phyloP scores from a whole-genome alignment of 345 rosid genomes.

The Mallotus nudiflorus region DNA sequence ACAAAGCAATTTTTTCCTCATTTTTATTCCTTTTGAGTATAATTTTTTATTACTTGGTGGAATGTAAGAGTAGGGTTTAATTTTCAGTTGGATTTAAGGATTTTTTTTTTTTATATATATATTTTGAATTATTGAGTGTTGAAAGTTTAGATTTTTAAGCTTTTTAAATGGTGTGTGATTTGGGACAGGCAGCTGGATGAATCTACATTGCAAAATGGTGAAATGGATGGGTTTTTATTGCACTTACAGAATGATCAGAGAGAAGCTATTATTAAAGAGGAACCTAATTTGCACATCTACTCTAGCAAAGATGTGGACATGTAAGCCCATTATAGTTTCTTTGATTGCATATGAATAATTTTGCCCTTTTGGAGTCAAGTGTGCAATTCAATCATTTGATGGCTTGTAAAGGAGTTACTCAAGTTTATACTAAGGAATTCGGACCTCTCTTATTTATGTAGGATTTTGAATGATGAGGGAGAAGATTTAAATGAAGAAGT shows the following conservation, averaged over 20 bases:
- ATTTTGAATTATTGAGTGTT: background rate
- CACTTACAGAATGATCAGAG: conserved; percentile 81
- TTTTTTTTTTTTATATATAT: background rate
- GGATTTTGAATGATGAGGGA: conserved; percentile 66
- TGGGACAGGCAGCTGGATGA: conserved; percentile 57
- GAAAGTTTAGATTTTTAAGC: background rate
- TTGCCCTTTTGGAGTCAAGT: background rate
- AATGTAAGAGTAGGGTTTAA: background rate
- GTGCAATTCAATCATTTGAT: background rate
- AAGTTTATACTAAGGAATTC: background rate
- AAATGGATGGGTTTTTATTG: conserved; percentile 81
- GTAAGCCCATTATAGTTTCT: conserved; percentile 45
- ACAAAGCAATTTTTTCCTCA: background rate
- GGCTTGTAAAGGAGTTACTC: background rate
- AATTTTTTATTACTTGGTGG: background rate
- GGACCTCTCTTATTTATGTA: conserved; percentile 10
- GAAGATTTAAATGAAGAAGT: conserved; percentile 51
- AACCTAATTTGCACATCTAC: conserved; percentile 66
- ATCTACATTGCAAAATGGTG: conserved; percentile 55
- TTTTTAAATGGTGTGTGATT: conserved; percentile 7
- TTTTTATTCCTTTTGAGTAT: background rate
- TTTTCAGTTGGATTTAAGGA: background rate
- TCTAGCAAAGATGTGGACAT: conserved; percentile 84
- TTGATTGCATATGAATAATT: background rate
- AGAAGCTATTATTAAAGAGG: conserved; percentile 61